Base-by-base conservation (phyloP, 345 rosid genomes). In the Lenwebbia sp. region DNA sequence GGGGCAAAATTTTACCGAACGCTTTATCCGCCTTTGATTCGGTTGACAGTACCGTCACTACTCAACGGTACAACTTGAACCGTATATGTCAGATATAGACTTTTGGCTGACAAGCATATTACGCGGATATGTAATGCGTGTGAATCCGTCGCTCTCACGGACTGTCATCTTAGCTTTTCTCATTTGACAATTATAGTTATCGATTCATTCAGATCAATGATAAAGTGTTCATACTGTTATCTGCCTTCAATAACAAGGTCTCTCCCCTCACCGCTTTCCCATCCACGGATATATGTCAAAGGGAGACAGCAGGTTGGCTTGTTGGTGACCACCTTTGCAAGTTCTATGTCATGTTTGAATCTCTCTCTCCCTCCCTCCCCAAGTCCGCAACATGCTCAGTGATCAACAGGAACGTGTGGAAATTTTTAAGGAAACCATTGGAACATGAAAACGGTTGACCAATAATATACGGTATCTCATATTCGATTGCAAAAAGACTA, bases 291-390 rank as follows among this genome's bases (percentile, higher is more conserved):
- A 15, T 58, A n/a, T 44, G 17, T 54, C 78, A 70, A 85, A 51
- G 76, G n/a, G 28, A 49, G 15, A 40, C 2, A 86, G 84, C 88
- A 86, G 91, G 92, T 90, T 82, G 83, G 85, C 54, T 87, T 90
- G 53, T 88, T 90, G 94, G 93, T 91, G 93, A 92, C 91, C 93
- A 87, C 51, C 90, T 55, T 85, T 3, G 58, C 33, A 56, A 44
- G 28, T 55, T 58, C 54, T n/a, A 13, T 52, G 5, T 49, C 55
- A 13, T 41, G 5, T 37, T 70, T 70, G 81, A 37, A 70, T 37
- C 78, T 54, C 26, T 41, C 26, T 52, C 60, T 84, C 33, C 26
- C 56, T 50, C 47, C 33, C 81, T n/a, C 17, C 21, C 84, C 47
- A 5, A 37, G 47, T 70, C 47, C 13, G 26, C 81, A 70, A 70